Evolutionary conservation across 1,284 basidiomycete genomes (phyloP), one percentile per base, ranked within the genome.

Genomic region (Cerioporus squamosus): DNA sequence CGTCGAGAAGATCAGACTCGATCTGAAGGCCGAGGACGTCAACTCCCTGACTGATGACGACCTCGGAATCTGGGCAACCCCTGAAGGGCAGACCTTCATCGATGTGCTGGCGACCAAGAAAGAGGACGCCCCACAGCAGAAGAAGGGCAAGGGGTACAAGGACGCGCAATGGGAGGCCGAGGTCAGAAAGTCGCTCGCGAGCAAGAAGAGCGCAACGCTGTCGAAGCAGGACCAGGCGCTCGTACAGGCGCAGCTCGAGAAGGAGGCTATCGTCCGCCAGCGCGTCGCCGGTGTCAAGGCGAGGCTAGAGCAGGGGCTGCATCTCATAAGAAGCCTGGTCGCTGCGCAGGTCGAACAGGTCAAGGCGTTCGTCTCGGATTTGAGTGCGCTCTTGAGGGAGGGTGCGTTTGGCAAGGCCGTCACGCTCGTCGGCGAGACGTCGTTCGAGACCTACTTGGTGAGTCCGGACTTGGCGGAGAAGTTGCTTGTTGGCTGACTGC

Each of bases 91-190:
- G 15, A 79, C 87, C 0, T 97, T 83, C 63, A 79, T 92, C 29
- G 92, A 97, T 73, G 91, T 94, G 4, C 76, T 94, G 10, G 75
- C 86, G 1, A 74, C 79, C 2, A 87, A 84, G 62, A 88, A 88
- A 66, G 63, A 62, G 12, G 79, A 78, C 6, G 79, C 81, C 70
- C 74, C 0, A 75, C 82, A 38, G 9, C 26, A 29, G 26, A 86
- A 81, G 65, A 96, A 95, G 72, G 90, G 93, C 36, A 97, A 96
- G 66, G 90, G 88, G 60, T 86, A 91, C 14, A 93, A 93, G 44
- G 89, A 95, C 24, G 88, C 92, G 14, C 90, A 93, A 68, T 98
- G 95, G 95, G 96, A 98, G 64, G 90, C 88, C 29, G 94, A 98
- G 63, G 79, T 97, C n/a, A 85, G 95, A 10, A 90, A 91, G 66